phyloP scores from a whole-genome alignment of 139 green algal species.

The Coelastrella sp. region DNA sequence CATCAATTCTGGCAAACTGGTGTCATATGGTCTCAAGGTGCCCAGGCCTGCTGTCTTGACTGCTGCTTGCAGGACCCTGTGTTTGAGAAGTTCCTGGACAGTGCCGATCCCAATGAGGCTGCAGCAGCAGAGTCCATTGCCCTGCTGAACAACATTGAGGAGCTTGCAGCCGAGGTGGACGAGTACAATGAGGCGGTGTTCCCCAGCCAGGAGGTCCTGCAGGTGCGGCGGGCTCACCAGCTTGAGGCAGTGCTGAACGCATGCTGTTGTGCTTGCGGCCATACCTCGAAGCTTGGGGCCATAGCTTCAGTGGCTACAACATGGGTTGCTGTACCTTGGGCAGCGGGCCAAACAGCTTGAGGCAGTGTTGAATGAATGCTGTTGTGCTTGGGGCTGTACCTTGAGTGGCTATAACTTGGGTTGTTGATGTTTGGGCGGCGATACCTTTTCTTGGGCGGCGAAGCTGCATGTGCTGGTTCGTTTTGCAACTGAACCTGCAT shows the following conservation, averaged over 20 bases:
- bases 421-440: background rate
- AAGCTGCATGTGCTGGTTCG: no score
- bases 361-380: no score
- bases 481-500: no score
- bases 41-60: background rate
- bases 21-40: no score
- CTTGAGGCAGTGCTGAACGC: background rate
- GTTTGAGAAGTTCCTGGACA: slow-evolving; percentile 42
- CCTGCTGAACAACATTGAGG: slow-evolving; percentile 13
- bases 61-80: slow-evolving; percentile 15
- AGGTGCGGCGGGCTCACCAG: background rate
- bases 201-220: slow-evolving; percentile 14
- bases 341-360: background rate
- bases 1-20: no score
- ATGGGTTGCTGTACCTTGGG: background rate
- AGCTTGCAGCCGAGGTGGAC: slow-evolving; percentile 23
- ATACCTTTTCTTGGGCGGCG: no score
- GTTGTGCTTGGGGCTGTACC: no score
- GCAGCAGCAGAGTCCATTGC: background rate
- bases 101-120: slow-evolving; percentile 4
- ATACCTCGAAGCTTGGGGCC: no score
- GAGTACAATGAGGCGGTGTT: slow-evolving; percentile 34
- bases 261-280: no score
- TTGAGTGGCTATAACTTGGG: background rate
- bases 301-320: background rate